These are phyloP conservation scores for Trypanosoma melophagium DNA, from an alignment of 208 protist species.

Conservation along the genomic window DNA sequence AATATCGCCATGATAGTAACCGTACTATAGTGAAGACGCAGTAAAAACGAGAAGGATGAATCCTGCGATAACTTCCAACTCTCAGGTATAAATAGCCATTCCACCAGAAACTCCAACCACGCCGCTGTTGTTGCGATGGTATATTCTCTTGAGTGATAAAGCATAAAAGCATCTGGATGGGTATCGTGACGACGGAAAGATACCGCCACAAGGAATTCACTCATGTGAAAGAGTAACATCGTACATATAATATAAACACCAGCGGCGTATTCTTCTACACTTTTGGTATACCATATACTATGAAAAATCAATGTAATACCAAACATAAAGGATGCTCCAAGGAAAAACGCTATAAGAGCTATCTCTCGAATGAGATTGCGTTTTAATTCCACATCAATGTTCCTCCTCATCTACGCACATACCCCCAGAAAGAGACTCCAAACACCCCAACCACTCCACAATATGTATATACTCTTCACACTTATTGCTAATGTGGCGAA, in stretches of 20 bases:
- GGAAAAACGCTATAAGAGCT: slow-evolving; percentile 53
- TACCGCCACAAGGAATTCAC: slow-evolving; percentile 71
- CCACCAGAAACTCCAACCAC: slow-evolving; percentile 72
- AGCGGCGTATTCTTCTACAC: slow-evolving; percentile 44
- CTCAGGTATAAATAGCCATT: slow-evolving; percentile 55
- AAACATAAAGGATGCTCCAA: slow-evolving; percentile 43
- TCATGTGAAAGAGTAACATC: slow-evolving; percentile 73
- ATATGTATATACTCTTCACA: not conserved
- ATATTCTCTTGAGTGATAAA: slow-evolving; percentile 74
- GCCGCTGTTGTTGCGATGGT: slow-evolving; percentile 43
- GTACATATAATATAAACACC: slow-evolving; percentile 62
- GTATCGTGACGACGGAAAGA: slow-evolving; percentile 55
- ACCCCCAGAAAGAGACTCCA: too few relatives aligned
- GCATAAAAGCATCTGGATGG: slow-evolving; percentile 80
- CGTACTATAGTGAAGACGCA: slow-evolving; percentile 44
- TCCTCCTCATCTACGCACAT: not conserved
- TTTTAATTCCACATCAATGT: slow-evolving; percentile 24
- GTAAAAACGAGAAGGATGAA: slow-evolving; percentile 15
- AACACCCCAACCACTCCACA: too few relatives aligned
- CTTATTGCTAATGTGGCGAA: not conserved
- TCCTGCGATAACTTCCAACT: slow-evolving; percentile 50
- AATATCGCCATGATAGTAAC: slow-evolving; percentile 41
- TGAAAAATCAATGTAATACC: slow-evolving; percentile 39
- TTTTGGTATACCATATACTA: slow-evolving; percentile 28
- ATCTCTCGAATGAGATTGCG: slow-evolving; percentile 55